Base-by-base conservation (phyloP, 176 grass and related monocot species). In the Phragmites australis region DNA sequence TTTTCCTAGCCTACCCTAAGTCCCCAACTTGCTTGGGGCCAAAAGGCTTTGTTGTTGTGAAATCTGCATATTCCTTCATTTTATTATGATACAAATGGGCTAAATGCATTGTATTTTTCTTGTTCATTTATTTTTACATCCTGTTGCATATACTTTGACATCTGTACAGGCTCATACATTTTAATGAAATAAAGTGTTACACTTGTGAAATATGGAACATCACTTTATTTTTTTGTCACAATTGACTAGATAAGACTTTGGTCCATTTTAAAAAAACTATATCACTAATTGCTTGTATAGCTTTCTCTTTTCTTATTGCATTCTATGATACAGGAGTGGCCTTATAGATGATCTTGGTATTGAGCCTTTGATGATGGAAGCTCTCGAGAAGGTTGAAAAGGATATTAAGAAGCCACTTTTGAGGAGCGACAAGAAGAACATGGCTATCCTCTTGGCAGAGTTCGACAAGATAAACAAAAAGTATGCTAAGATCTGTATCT, bases 391-490 rank as follows among this genome's bases (percentile, higher is more conserved):
- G 66, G 70, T 99, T 62, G 97, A 99, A 76, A 93, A 99, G 74
- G 90, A 99, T 11, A 96, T 95, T 44, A 99, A 99, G 78, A 99
- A 93, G 14, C 90, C 93, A 68, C 97, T 99, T 70, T 57, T 96
- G 44, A 92, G 97, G 82, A 83, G 65, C 17, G 97, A 99, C 86
- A 96, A 93, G 86, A 99, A 99, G 83, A 99, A 91, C 60, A 99
- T 99, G 93, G 48, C 47, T 69, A 64, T 88, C 26, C 93, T 99
- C 8, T 9, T 77, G 71, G 88, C 90, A 37, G 97, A 99, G 82
- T 93, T 99, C 52, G 97, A 96, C 10, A 90, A 93, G 88, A 89
- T 99, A 47, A 96, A 93, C 84, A 91, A 91, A 69, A 99, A 90
- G 96, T 99, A 93, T 54, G 90, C 26, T 19, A 64, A 30, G 9